These are phyloP conservation scores for Ocimum tenuiflorum DNA, from an alignment of 257 asterid species.

Conservation along the genomic window DNA sequence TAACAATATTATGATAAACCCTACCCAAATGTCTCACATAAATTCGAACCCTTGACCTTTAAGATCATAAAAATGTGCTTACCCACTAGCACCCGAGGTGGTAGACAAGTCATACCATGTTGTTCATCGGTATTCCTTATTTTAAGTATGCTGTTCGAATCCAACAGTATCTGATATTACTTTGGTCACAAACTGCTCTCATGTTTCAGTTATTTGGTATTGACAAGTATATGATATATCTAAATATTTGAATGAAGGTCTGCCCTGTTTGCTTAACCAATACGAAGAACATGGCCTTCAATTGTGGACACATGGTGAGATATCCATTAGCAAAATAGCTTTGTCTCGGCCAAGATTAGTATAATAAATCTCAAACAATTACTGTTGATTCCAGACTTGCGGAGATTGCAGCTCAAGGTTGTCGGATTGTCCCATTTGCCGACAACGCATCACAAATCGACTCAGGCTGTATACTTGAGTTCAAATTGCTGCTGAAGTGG, in stretches of 20 bases:
- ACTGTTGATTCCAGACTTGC: slow-evolving; percentile 55
- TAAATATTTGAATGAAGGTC: slow-evolving; percentile 30
- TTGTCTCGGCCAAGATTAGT: neutral
- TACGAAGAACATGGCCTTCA: slow-evolving; percentile 58
- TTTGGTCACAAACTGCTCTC: neutral
- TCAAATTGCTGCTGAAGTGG: too few species aligned
- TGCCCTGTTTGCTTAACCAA: slow-evolving; percentile 68
- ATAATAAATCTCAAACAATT: neutral
- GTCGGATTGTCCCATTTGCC: slow-evolving; percentile 70
- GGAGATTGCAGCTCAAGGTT: slow-evolving; percentile 56
- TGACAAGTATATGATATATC: neutral
- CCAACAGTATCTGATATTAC: neutral
- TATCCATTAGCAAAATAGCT: neutral
- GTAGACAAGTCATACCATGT: too few species aligned
- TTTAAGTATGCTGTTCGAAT: neutral
- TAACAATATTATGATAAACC: too few species aligned
- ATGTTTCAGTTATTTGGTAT: neutral
- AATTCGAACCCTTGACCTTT: too few species aligned
- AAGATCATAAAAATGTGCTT: too few species aligned
- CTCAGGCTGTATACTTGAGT: slow-evolving; percentile 51
- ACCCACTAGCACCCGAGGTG: too few species aligned
- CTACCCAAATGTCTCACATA: too few species aligned
- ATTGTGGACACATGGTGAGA: slow-evolving; percentile 77
- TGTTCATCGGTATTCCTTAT: too few species aligned
- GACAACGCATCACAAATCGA: slow-evolving; percentile 57